Evolutionary conservation across 2,329 filamentous ascomycete genomes (phyloP), one percentile per base, ranked within the genome.

Genomic region (Orbilia quercus): DNA sequence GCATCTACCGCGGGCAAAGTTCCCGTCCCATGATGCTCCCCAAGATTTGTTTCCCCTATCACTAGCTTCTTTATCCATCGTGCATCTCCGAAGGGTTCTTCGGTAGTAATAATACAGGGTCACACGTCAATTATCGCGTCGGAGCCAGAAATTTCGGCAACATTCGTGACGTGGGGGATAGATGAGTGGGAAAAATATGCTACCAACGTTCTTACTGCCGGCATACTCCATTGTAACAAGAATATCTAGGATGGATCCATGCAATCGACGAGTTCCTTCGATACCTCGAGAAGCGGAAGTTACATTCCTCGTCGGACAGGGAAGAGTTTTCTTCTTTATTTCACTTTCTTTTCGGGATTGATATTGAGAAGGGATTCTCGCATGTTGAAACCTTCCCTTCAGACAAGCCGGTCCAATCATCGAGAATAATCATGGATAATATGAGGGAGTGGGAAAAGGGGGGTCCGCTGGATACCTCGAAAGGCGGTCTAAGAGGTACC

Each of bases 351-450:
- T 31, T 9, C n/a, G 48, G 50, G 18, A 54, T 2, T 11, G 34
- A 54, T 22, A 40, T 22, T 40, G 53, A 44, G 25, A 47, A 48
- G 40, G 60, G 69, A 66, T 54, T 47, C 57, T 47, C 60, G 69
- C 69, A 73, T 55, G 47, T 28, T 73, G 69, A 73, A 73, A 73
- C 69, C 47, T 36, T 54, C 57, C 20, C 44, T 28, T 20, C 31
- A 40, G 45, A 54, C 28, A 36, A 4, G n/a, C 18, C 40, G 20
- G 36, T 53, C 66, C 60, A 73, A 73, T 73, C 54, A 73, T 51
- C 20, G 23, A n/a, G 38, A 16, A 12, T 34, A 66, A 22, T 44
- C 42, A 38, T 59, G 58, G 42, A 45, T 63, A 64, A 63, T 5
- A 73, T 62, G 47, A 48, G 40, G 14, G 31, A 11, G 11, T 28